Conservation (phyloP, 805 yeast genomes). For the Peterozyma toletana region DNA sequence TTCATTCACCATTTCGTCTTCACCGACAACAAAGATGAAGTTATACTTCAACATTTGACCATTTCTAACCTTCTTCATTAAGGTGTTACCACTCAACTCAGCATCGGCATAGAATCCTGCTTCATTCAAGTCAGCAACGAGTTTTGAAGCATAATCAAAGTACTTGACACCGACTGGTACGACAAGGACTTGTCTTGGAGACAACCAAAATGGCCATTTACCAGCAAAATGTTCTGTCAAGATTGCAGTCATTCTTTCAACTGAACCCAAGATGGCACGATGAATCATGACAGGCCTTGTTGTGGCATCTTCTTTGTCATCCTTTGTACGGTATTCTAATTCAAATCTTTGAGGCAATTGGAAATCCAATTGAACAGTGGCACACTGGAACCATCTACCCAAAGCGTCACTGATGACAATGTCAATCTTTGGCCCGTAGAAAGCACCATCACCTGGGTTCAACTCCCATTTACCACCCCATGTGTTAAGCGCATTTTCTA, state of each 20-base stretch:
- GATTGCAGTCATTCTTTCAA: slow-evolving; percentile 98
- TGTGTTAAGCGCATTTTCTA: slow-evolving; percentile 73
- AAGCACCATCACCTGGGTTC: slow-evolving; percentile 97
- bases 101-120: slow-evolving; percentile 88
- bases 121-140: slow-evolving; percentile 59
- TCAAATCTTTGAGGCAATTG: slow-evolving; percentile 94
- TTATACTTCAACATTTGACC: slow-evolving; percentile 94
- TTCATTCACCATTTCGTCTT: slow-evolving; percentile 71
- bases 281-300: slow-evolving; percentile 98
- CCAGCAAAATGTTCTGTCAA: slow-evolving; percentile 98
- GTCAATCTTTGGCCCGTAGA: slow-evolving; percentile 94
- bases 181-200: slow-evolving; percentile 96
- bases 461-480: slow-evolving; percentile 92
- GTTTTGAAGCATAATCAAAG: slow-evolving; percentile 81
- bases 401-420: slow-evolving; percentile 92
- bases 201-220: slow-evolving; percentile 99
- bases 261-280: slow-evolving; percentile 97
- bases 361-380: slow-evolving; percentile 97
- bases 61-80: slow-evolving; percentile 96
- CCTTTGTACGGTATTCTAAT: slow-evolving; percentile 75
- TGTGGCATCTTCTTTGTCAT: slow-evolving; percentile 40
- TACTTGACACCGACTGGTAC: slow-evolving; percentile 96
- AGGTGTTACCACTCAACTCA: slow-evolving; percentile 90
- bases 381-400: slow-evolving; percentile 98
- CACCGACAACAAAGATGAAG: slow-evolving; percentile 96